Evolutionary conservation across 1,284 basidiomycete genomes (phyloP), one percentile per base, ranked within the genome.

Genomic region (Ganoderma meredithae): DNA sequence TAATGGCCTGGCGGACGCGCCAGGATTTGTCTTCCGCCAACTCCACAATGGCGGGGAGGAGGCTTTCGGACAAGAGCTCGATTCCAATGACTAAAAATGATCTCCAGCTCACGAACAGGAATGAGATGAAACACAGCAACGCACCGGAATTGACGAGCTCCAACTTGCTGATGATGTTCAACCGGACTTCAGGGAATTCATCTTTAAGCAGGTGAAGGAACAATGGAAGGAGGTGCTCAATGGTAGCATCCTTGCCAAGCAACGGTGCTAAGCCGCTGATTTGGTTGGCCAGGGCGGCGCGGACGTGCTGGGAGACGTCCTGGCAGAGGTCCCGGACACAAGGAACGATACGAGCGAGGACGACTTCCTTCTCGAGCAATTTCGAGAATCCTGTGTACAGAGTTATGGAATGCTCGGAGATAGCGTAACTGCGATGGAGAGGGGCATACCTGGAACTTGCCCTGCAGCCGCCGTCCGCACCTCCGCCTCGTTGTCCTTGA

Each of bases 11-110:
- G 74, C 98, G 93, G 53, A 99, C 98, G 62, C 98, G 93, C 98
- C 98, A 99, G 74, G 98, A 98, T 82, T 99, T 99, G 86, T 99
- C 98, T 81, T 99, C 98, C 31, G 98, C 97, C 58, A 99, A 85
- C 79, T 99, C 95, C 75, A 99, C 95, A 74, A 99, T 99, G 41
- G 98, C 98, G 9, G 98, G 98, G 27, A 99, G 88, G 47, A 99
- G 90, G 70, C 96, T 98, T 78, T 98, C 96, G 6, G 96, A 97
- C 60, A 99, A 85, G 25, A 97, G 87, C 70, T 99, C 96, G 76
- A 99, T 98, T 60, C 98, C 98, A 73, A 99, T 99, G 47, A 99
- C 98, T 96, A 61, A 66, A 39, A 69, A 52, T 63, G 36, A 25
- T 55, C 31, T 33, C 67, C 19, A 69, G 63, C 25, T 33, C 43